phyloP scores from a whole-genome alignment of 208 protist genomes.

The Cochliopodium minus region DNA sequence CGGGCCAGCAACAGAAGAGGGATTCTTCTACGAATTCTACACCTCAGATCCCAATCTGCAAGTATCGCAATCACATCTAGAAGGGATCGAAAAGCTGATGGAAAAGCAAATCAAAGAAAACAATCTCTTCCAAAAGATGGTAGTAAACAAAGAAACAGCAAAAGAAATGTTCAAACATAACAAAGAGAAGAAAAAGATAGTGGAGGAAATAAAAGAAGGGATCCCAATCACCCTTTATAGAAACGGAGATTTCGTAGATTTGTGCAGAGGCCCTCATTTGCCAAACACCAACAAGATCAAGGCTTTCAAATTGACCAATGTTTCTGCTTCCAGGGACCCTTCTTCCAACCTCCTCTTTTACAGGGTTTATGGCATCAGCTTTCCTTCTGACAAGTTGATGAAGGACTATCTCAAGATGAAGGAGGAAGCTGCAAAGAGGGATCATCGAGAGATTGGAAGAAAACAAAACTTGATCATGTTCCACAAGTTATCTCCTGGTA shows the following conservation, averaged over 20 bases:
- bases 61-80: neutral
- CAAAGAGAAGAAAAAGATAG: constrained; percentile 20
- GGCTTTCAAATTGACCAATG: constrained; percentile 9
- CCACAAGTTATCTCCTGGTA: constrained; percentile 6
- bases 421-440: constrained; percentile 20
- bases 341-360: constrained; percentile 6
- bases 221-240: constrained; percentile 17
- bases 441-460: constrained; percentile 17
- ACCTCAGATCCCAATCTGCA: neutral
- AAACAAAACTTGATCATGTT: constrained; percentile 35
- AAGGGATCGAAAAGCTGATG: constrained; percentile 6
- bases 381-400: constrained; percentile 15
- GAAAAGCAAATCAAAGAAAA: neutral
- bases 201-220: constrained; percentile 10
- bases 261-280: constrained; percentile 34
- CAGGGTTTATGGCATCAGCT: constrained; percentile 31
- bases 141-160: constrained; percentile 20
- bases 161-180: constrained; percentile 24
- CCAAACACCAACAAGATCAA: constrained; percentile 13
- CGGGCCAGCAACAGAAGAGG: constrained; percentile 17
- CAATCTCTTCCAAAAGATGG: constrained; percentile 5
- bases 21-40: neutral
- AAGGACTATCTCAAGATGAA: constrained; percentile 1
- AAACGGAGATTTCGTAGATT: constrained; percentile 28
- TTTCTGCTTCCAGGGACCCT: neutral